Conservation (phyloP, 1,284 basidiomycete species). For the Papiliotrema nemorosa region DNA sequence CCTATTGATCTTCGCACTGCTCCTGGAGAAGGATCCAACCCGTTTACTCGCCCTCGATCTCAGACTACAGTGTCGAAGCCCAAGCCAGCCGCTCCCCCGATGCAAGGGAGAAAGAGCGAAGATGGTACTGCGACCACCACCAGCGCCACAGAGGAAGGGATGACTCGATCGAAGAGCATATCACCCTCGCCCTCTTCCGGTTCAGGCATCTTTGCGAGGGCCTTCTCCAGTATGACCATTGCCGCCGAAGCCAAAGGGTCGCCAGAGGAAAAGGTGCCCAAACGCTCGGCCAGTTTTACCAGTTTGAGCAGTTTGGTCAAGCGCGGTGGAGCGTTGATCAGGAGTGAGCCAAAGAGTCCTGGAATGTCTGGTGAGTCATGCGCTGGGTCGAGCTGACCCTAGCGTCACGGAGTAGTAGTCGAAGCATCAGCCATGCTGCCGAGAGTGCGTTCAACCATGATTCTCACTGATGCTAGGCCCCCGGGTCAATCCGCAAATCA, state of each 20-base stretch:
- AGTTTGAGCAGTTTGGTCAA: constrained; percentile 24
- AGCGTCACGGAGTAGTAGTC: not conserved
- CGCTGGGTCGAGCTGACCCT: not conserved
- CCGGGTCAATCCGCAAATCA: constrained; percentile 27
- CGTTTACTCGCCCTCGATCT: constrained; percentile 1
- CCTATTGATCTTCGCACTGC: constrained; percentile 20
- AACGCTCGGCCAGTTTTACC: constrained; percentile 30
- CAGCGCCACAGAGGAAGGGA: not conserved
- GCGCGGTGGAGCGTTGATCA: constrained; percentile 14
- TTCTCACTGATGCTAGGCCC: not conserved
- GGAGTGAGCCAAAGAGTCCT: not conserved
- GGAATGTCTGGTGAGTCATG: not conserved
- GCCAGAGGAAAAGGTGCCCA: constrained; percentile 14
- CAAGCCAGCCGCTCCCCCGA: not conserved
- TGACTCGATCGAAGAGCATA: not conserved
- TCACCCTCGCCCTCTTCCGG: constrained; percentile 4
- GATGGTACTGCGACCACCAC: not conserved
- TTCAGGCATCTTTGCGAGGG: constrained; percentile 2
- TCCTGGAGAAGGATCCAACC: not conserved
- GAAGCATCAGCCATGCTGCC: not conserved
- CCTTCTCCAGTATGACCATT: constrained; percentile 23
- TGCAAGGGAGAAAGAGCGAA: not conserved
- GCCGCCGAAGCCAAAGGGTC: constrained; percentile 11
- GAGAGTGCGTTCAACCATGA: not conserved
- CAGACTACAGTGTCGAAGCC: too few relatives aligned